Evolutionary conservation across 1,139 yeast genomes (phyloP).

Genomic region (Nakaseomyces delphensis): DNA sequence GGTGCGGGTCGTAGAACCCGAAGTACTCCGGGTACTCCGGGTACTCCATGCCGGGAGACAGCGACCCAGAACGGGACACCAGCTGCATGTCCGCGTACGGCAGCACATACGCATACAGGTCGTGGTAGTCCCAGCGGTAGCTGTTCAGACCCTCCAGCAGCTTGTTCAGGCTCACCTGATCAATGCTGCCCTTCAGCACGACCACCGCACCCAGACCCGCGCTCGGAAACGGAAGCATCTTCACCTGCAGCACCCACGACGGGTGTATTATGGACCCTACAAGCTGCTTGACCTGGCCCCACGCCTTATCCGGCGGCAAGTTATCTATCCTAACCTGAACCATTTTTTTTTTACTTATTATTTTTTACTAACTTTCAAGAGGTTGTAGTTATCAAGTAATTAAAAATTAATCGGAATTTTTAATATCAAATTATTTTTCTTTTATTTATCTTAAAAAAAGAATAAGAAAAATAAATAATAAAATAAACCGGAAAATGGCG

Average conservation of each 20-base stretch:
- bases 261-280: slow-evolving; percentile 29
- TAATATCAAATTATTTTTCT: too few relatives aligned
- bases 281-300: slow-evolving; percentile 30
- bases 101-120: slow-evolving; percentile 23
- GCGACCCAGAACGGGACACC: too few relatives aligned
- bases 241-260: slow-evolving; percentile 25
- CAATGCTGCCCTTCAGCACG: slow-evolving; percentile 16
- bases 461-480: too few relatives aligned
- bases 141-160: slow-evolving; percentile 25
- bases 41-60: too few relatives aligned
- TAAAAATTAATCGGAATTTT: too few relatives aligned
- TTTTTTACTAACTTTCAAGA: too few relatives aligned
- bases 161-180: slow-evolving; percentile 19
- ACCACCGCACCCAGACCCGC: too few relatives aligned
- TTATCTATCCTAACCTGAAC: slow-evolving; percentile 23
- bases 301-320: slow-evolving; percentile 29
- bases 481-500: too few relatives aligned
- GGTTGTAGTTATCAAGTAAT: too few relatives aligned
- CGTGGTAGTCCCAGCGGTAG: slow-evolving; percentile 29
- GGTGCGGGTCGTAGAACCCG: too few relatives aligned
- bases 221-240: slow-evolving; percentile 29
- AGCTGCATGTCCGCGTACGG: slow-evolving; percentile 8
- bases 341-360: neutral
- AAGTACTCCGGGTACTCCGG: too few relatives aligned
- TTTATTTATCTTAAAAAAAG: too few relatives aligned